A percentile compares a stretch with the other conserved stretches of the same genome.
Conservation (phyloP, 345 rosid genomes). For the Fremontodendron californicum region DNA sequence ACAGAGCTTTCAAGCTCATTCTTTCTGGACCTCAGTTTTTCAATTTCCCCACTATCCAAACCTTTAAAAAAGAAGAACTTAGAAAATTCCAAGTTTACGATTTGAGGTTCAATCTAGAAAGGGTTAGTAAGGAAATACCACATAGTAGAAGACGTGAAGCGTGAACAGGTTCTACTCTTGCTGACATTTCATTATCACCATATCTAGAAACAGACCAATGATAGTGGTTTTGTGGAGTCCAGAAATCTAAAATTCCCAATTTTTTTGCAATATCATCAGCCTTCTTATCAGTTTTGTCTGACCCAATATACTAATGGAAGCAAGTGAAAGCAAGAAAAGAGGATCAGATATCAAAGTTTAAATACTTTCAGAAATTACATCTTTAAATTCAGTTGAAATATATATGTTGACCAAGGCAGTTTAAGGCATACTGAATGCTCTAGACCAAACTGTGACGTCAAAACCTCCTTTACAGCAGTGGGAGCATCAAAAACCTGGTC, state of each 20-base stretch:
- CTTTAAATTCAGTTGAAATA: conserved; percentile 7
- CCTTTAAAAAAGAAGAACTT: conserved; percentile 29
- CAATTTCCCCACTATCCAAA: conserved; percentile 67
- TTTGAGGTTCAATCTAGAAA: neutral
- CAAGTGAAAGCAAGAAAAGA: neutral
- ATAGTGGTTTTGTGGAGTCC: conserved; percentile 95
- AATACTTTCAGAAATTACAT: neutral
- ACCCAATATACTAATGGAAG: conserved; percentile 68
- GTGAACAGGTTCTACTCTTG: conserved; percentile 62
- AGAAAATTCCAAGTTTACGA: neutral
- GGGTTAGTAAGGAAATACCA: conserved; percentile 33
- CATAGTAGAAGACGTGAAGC: conserved; percentile 70
- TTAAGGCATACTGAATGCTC: conserved; percentile 61
- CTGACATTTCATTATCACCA: conserved; percentile 64
- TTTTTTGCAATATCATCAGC: conserved; percentile 71
- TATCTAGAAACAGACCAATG: conserved; percentile 87
- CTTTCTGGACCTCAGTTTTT: conserved; percentile 54
- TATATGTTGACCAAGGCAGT: conserved; percentile 13
- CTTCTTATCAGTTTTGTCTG: conserved; percentile 68
- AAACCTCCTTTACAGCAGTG: conserved; percentile 74
- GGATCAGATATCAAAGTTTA: neutral
- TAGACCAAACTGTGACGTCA: conserved; percentile 68
- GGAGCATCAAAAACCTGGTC: conserved; percentile 98
- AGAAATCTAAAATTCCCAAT: conserved; percentile 67
- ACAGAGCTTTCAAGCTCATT: conserved; percentile 56